These are phyloP conservation scores for Rhizopogon sp. DNA, from an alignment of 768 basidiomycete genomes.

Conservation along the genomic window DNA sequence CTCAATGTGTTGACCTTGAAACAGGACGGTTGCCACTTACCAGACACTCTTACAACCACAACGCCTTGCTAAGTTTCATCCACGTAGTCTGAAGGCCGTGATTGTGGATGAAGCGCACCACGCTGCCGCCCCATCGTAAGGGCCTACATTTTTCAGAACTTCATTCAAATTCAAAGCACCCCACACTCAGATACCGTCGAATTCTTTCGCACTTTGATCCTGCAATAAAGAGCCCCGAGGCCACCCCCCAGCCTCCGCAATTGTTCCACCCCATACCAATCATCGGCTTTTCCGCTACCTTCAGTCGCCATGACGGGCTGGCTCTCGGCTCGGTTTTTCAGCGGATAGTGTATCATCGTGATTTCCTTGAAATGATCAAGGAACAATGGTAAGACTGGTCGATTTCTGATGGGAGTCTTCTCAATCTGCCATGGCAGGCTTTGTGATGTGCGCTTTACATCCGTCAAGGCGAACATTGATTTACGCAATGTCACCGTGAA, in stretches of 20 bases:
- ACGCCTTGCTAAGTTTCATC: constrained; percentile 73
- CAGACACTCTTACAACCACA: constrained; percentile 69
- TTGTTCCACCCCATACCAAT: constrained; percentile 62
- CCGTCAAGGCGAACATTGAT: constrained; percentile 71
- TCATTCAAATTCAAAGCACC: constrained; percentile 6
- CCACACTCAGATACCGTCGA: constrained; percentile 58
- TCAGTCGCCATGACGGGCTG: constrained; percentile 86
- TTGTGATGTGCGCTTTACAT: constrained; percentile 81
- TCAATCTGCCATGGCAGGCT: constrained; percentile 45
- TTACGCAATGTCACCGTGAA: constrained; percentile 64
- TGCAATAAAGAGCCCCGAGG: constrained; percentile 53
- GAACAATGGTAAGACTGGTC: constrained; percentile 65
- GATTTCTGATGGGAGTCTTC: background rate
- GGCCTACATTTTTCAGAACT: constrained; percentile 5
- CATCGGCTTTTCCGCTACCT: constrained; percentile 94
- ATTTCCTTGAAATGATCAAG: constrained; percentile 89
- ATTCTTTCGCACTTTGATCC: constrained; percentile 81
- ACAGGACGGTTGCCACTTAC: constrained; percentile 83
- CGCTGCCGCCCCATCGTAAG: constrained; percentile 86
- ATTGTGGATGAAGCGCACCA: constrained; percentile 96
- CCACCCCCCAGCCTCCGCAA: constrained; percentile 29
- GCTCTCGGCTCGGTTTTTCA: constrained; percentile 88
- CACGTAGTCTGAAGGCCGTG: constrained; percentile 60
- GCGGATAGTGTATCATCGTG: constrained; percentile 86
- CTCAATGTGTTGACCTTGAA: background rate